Conservation (phyloP, 2,329 filamentous ascomycete species). For the Parastagonospora avenae region DNA sequence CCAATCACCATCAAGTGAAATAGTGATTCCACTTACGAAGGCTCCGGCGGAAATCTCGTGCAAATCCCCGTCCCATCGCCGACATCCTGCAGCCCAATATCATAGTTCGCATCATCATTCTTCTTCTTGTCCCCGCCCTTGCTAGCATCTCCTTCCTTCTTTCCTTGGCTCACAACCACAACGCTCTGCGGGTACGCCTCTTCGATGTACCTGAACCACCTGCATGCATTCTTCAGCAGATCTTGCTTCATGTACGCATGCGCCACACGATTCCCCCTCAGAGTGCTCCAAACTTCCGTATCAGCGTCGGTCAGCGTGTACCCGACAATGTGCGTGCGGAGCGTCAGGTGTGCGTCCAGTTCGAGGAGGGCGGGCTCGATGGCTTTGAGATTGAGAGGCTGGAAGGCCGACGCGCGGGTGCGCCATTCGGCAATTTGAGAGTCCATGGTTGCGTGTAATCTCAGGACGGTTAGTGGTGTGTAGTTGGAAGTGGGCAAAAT, state of each 20-base stretch:
- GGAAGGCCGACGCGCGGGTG: constrained; percentile 57
- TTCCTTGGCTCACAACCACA: constrained; percentile 60
- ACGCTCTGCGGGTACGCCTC: constrained; percentile 78
- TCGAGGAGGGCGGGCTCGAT: constrained; percentile 75
- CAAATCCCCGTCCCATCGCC: constrained; percentile 78
- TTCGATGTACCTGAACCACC: constrained; percentile 90
- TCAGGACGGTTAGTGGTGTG: constrained; percentile 8
- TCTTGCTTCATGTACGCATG: constrained; percentile 81
- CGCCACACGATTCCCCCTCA: constrained; percentile 84
- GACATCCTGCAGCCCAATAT: constrained; percentile 82
- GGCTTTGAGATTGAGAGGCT: constrained; percentile 76
- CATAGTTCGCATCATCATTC: constrained; percentile 85
- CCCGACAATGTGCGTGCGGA: constrained; percentile 84
- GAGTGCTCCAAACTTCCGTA: constrained; percentile 79
- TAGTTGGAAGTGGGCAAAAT: constrained; percentile 2
- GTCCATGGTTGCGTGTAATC: constrained; percentile 32
- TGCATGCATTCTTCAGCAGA: constrained; percentile 73
- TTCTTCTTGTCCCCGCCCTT: constrained; percentile 65
- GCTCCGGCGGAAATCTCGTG: constrained; percentile 91
- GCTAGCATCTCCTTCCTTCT: constrained; percentile 22
- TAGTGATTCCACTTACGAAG: constrained; percentile 65
- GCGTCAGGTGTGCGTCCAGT: constrained; percentile 84
- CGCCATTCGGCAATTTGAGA: constrained; percentile 60
- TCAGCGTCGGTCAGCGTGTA: constrained; percentile 79
- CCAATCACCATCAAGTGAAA: neutral